Evolutionary conservation across 148 eudicot species (phyloP).

Genomic region (Silene latifolia): DNA sequence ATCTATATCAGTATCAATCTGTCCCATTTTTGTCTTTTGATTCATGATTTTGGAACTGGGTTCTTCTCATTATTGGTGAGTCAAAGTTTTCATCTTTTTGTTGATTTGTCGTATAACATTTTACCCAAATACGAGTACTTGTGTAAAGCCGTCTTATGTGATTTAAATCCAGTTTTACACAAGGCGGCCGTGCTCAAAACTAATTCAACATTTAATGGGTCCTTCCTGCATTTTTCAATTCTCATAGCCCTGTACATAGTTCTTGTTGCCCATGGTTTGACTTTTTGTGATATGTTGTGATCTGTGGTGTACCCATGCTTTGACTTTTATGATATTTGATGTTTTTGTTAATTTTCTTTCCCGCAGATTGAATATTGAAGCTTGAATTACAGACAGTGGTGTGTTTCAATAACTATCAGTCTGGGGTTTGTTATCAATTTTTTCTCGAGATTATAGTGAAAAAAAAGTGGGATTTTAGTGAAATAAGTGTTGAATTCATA

Average conservation of each 20-base stretch:
- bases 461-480: neutral
- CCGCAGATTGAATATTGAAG: slow-evolving; percentile 35
- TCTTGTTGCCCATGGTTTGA: slow-evolving; percentile 20
- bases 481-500: slow-evolving; percentile 4
- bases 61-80: neutral
- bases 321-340: slow-evolving; percentile 19
- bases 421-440: neutral
- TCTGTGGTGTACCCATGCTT: slow-evolving; percentile 15
- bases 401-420: slow-evolving; percentile 2
- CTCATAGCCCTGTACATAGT: neutral
- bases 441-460: slow-evolving; percentile 1
- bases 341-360: neutral
- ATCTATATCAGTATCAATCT: neutral
- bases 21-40: neutral
- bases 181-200: neutral
- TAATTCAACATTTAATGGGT: no score
- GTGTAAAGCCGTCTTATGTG: no score
- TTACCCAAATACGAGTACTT: neutral
- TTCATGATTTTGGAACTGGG: neutral
- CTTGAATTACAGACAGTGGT: slow-evolving; percentile 23
- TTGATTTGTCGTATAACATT: slow-evolving; percentile 11
- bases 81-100: slow-evolving; percentile 22
- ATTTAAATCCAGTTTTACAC: neutral
- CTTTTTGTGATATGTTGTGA: slow-evolving; percentile 10
- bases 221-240: neutral